Evolutionary conservation across 2,329 filamentous ascomycete genomes (phyloP).

Genomic region (Falciphora oryzae): DNA sequence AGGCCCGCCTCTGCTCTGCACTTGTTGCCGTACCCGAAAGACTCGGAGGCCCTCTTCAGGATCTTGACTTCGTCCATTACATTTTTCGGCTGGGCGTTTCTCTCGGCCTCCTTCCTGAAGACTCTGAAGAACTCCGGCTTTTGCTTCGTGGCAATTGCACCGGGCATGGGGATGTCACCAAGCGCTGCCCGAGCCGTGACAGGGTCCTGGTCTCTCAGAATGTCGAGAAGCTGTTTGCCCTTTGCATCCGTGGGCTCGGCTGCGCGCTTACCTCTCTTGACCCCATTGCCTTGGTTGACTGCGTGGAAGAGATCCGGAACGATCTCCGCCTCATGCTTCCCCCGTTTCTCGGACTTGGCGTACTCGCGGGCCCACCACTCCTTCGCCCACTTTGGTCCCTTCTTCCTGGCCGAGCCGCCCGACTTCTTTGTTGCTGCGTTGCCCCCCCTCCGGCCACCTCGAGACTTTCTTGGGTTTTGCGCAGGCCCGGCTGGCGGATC

Average conservation of each 20-base stretch:
- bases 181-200: conserved; percentile 8
- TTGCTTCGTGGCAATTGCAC: neutral
- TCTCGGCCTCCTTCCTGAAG: neutral
- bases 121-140: neutral
- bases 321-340: neutral
- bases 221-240: conserved; percentile 6
- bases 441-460: neutral
- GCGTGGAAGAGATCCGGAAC: neutral
- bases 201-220: conserved; percentile 9
- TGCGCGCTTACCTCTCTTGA: neutral
- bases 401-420: too few relatives aligned
- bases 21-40: conserved; percentile 7
- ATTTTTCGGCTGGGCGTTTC: neutral
- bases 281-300: neutral
- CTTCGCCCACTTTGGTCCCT: too few relatives aligned
- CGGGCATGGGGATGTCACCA: conserved; percentile 3
- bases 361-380: conserved; percentile 10
- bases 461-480: neutral
- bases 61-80: neutral
- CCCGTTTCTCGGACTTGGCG: neutral
- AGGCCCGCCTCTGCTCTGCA: conserved; percentile 2
- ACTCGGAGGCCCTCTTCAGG: neutral
- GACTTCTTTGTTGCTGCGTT: neutral
- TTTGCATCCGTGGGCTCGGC: neutral
- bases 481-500: too few relatives aligned